These are phyloP conservation scores for Avena insularis DNA, from an alignment of 176 grass and related monocot genomes.

Conservation along the genomic window DNA sequence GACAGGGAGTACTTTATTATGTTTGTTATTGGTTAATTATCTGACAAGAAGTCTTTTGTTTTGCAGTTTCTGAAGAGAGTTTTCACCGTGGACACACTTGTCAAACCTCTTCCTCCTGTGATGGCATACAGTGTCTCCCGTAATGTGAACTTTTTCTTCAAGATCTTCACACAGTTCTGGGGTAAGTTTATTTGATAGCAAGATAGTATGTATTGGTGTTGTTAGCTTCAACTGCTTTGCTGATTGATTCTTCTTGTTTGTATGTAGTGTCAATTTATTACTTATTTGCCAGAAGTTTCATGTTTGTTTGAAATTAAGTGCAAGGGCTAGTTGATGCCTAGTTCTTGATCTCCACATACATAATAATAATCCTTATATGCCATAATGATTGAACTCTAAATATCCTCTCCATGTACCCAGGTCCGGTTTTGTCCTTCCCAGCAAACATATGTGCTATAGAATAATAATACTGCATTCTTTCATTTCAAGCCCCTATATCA, in stretches of 20 bases:
- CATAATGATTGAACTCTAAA: conserved; percentile 17
- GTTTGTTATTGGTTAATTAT: conserved; percentile 11
- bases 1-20: background rate
- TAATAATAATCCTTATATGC: background rate
- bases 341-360: conserved; percentile 4
- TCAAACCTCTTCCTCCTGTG: conserved; percentile 93
- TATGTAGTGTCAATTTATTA: background rate
- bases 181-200: conserved; percentile 62
- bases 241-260: conserved; percentile 8
- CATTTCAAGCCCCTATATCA: background rate
- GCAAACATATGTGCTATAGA: background rate
- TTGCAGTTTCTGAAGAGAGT: conserved; percentile 88
- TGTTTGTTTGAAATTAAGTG: background rate
- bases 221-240: conserved; percentile 5
- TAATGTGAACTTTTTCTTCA: conserved; percentile 81
- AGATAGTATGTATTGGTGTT: conserved; percentile 27
- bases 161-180: conserved; percentile 98
- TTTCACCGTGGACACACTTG: conserved; percentile 90
- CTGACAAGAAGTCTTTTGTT: conserved; percentile 35
- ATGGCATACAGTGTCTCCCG: conserved; percentile 93
- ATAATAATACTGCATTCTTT: background rate
- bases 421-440: background rate
- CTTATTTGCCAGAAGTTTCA: background rate
- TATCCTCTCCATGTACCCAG: background rate
- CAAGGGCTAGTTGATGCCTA: background rate